phyloP scores from a whole-genome alignment of 1,284 basidiomycete genomes.

The Apiotrichum laibachii region DNA sequence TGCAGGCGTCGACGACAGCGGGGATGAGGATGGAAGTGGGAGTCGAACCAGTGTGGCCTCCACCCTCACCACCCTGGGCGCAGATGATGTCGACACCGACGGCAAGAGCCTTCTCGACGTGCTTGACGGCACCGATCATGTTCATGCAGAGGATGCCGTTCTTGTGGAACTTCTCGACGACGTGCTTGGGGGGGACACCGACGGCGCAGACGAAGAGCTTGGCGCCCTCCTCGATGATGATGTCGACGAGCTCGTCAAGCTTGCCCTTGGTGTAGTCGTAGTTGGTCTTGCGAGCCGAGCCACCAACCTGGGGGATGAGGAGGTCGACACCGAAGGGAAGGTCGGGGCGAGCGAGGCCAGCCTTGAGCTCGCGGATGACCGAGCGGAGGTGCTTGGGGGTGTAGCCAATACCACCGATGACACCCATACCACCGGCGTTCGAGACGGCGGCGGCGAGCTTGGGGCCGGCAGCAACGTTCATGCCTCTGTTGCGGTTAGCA shows the following conservation, averaged over 20 bases:
- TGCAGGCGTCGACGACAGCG: constrained; percentile 78
- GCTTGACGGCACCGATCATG: constrained; percentile 87
- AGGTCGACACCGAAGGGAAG: constrained; percentile 79
- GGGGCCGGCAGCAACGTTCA: constrained; percentile 84
- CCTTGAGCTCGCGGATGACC: constrained; percentile 72
- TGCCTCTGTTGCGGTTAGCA: constrained; percentile 54
- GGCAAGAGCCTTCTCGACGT: constrained; percentile 73
- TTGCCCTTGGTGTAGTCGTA: constrained; percentile 64
- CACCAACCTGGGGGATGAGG: constrained; percentile 75
- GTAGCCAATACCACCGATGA: constrained; percentile 68
- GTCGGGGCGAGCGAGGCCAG: constrained; percentile 57
- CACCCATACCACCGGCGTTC: constrained; percentile 81
- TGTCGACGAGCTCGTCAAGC: constrained; percentile 65
- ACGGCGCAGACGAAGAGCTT: constrained; percentile 75
- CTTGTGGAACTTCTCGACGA: constrained; percentile 72
- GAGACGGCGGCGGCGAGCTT: constrained; percentile 70
- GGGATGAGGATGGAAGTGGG: constrained; percentile 51
- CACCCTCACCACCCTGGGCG: constrained; percentile 81
- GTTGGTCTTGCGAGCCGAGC: constrained; percentile 78
- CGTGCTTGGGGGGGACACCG: constrained; percentile 73
- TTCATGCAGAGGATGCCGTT: constrained; percentile 82
- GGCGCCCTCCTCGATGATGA: constrained; percentile 81
- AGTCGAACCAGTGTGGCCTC: constrained; percentile 59
- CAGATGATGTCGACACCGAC: constrained; percentile 83
- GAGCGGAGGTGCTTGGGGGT: constrained; percentile 49